Evolutionary conservation across 345 rosid species (phyloP).

Genomic region (Brassica juncea): DNA sequence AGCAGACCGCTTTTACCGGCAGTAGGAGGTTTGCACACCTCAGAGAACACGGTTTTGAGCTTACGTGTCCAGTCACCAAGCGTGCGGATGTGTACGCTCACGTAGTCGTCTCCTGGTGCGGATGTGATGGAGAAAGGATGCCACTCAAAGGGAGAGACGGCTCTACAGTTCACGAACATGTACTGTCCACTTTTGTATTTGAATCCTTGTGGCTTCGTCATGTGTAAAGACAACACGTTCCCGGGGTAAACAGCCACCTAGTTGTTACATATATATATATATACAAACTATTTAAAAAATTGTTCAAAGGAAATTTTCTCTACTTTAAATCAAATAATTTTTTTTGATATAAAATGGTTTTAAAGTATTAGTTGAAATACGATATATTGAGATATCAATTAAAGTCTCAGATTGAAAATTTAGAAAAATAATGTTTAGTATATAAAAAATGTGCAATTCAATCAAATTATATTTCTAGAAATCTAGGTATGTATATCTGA

Average conservation of each 20-base stretch:
- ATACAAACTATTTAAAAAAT: neutral
- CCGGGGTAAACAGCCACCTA: constrained; percentile 87
- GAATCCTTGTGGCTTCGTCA: constrained; percentile 88
- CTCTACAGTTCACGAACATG: constrained; percentile 85
- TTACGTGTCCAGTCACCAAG: constrained; percentile 91
- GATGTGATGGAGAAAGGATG: constrained; percentile 95
- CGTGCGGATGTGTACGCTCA: constrained; percentile 86
- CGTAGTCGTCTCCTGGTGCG: constrained; percentile 79
- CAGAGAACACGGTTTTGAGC: constrained; percentile 70
- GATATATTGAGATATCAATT: neutral
- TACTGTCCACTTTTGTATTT: constrained; percentile 89
- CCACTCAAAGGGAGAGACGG: constrained; percentile 90
- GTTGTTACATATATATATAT: neutral
- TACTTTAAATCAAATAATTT: neutral
- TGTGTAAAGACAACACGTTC: constrained; percentile 73
- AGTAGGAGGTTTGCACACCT: constrained; percentile 69
- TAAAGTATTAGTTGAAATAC: neutral
- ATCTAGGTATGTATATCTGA: neutral
- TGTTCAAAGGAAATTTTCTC: neutral
- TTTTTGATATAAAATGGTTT: neutral
- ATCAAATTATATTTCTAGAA: neutral
- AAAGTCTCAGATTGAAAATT: neutral
- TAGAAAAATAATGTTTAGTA: neutral
- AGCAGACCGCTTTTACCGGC: constrained; percentile 71
- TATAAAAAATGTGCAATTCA: neutral